phyloP scores from a whole-genome alignment of 495 filamentous ascomycete species.

The Tuber indicum region DNA sequence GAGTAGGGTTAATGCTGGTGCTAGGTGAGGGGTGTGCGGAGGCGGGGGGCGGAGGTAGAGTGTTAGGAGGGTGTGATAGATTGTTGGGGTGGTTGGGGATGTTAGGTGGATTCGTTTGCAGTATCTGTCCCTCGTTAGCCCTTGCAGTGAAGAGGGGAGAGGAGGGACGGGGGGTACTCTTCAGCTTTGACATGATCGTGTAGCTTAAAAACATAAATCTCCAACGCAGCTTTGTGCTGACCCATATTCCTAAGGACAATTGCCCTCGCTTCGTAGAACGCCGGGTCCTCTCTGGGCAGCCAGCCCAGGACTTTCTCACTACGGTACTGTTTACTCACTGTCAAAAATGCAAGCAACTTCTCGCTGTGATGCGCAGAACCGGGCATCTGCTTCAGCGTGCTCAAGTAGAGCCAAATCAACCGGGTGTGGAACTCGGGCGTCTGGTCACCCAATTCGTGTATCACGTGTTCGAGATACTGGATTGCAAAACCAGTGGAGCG shows the following conservation, averaged over 20 bases:
- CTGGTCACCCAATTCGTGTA: constrained; percentile 75
- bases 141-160: neutral
- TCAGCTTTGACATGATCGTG: constrained; percentile 82
- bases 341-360: constrained; percentile 67
- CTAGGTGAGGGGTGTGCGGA: constrained; percentile 64
- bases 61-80: constrained; percentile 84
- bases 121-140: constrained; percentile 53
- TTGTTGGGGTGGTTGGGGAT: constrained; percentile 53
- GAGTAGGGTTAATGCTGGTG: constrained; percentile 75
- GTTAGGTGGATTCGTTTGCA: constrained; percentile 74
- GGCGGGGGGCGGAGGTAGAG: constrained; percentile 81
- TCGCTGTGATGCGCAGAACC: constrained; percentile 30
- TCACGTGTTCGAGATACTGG: constrained; percentile 84
- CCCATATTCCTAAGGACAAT: constrained; percentile 94
- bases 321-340: constrained; percentile 70
- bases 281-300: constrained; percentile 72
- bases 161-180: constrained; percentile 52
- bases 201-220: constrained; percentile 95
- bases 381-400: constrained; percentile 46
- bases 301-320: constrained; percentile 64
- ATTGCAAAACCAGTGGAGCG: constrained; percentile 67
- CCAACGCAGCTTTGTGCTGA: constrained; percentile 84
- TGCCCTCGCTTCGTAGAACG: constrained; percentile 84
- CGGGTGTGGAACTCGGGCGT: constrained; percentile 81
- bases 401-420: constrained; percentile 68